Evolutionary conservation across 371 early-diverging fungal species (phyloP).

Genomic region (Rhizomucor pusillus): DNA sequence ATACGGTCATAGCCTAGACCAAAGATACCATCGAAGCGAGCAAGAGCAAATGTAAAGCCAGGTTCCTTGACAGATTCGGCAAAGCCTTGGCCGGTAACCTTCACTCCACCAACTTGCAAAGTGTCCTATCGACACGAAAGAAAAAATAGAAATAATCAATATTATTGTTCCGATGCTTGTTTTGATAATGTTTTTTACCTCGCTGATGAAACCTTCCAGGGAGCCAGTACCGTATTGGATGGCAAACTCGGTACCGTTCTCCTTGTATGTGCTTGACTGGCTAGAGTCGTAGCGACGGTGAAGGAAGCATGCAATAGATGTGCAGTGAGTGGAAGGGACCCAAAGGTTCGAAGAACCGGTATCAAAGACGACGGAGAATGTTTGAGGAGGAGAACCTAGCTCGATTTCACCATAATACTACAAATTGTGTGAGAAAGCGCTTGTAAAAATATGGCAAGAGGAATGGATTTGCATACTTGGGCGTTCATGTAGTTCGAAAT

Average conservation of each 20-base stretch:
- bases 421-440: neutral
- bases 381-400: conserved; percentile 86
- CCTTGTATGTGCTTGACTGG: conserved; percentile 66
- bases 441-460: neutral
- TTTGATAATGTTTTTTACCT: conserved; percentile 1
- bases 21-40: conserved; percentile 91
- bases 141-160: neutral
- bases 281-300: conserved; percentile 82
- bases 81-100: conserved; percentile 69
- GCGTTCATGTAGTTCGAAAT: conserved; percentile 95
- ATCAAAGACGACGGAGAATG: conserved; percentile 92
- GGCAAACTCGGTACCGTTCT: conserved; percentile 89
- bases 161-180: neutral
- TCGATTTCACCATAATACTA: conserved; percentile 83
- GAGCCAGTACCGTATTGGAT: conserved; percentile 92
- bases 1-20: conserved; percentile 90
- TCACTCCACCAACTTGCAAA: conserved; percentile 70
- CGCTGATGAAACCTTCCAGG: conserved; percentile 90
- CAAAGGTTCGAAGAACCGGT: conserved; percentile 95
- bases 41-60: conserved; percentile 83
- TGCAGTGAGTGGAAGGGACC: conserved; percentile 94
- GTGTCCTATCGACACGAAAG: conserved; percentile 48
- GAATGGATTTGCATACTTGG: conserved; percentile 54
- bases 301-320: conserved; percentile 90
- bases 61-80: conserved; percentile 93